These are phyloP conservation scores for Funneliformis mosseae DNA, from an alignment of 192 early-diverging fungal species.

Conservation along the genomic window DNA sequence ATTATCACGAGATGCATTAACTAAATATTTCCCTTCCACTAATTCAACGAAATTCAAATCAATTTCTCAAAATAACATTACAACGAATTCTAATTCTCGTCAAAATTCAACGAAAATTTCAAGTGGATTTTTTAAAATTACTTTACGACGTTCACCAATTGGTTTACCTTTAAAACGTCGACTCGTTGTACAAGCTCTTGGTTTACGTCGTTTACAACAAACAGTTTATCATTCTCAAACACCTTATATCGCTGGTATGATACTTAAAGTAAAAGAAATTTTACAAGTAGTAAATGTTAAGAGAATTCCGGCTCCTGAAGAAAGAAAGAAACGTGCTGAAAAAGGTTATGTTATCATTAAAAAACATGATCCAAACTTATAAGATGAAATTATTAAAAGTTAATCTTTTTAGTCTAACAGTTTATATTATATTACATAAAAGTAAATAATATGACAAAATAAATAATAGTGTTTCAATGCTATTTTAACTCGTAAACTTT, in stretches of 20 bases:
- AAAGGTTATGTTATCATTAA: slow-evolving; percentile 26
- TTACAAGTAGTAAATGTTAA: slow-evolving; percentile 48
- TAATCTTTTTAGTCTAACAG: too few relatives aligned
- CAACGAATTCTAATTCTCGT: background rate
- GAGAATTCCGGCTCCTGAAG: slow-evolving; percentile 40
- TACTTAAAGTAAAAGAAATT: slow-evolving; percentile 57
- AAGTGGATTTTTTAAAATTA: slow-evolving; percentile 37
- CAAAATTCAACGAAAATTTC: slow-evolving; percentile 1
- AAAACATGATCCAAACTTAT: background rate
- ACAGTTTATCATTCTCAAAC: slow-evolving; percentile 50
- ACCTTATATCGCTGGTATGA: slow-evolving; percentile 50
- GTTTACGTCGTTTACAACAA: slow-evolving; percentile 41
- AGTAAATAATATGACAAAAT: too few relatives aligned
- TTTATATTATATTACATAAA: too few relatives aligned
- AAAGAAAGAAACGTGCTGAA: slow-evolving; percentile 28
- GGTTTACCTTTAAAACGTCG: slow-evolving; percentile 42
- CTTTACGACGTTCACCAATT: slow-evolving; percentile 50
- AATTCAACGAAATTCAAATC: background rate
- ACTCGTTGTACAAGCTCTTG: slow-evolving; percentile 43
- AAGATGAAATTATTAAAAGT: background rate
- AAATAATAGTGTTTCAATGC: too few relatives aligned
- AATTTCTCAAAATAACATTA: background rate
- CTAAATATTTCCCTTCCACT: background rate
- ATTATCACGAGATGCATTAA: too few relatives aligned
- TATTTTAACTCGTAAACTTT: too few relatives aligned